Evolutionary conservation across 176 grass and related monocot genomes (phyloP).

Genomic region (Carex cristatella): DNA sequence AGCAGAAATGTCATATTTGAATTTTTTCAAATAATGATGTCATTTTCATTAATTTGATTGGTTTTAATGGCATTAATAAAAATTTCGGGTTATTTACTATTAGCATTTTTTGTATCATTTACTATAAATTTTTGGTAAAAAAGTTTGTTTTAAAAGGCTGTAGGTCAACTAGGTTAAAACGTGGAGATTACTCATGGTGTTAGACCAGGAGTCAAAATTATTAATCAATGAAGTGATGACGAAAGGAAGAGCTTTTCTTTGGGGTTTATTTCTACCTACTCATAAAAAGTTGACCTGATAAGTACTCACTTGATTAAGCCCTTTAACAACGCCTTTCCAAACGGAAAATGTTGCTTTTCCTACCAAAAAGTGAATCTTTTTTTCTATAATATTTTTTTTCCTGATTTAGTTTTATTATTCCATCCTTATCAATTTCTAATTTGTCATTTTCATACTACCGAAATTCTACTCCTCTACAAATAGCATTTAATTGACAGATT

Average conservation of each 20-base stretch:
- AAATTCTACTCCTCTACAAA: neutral
- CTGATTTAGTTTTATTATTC: neutral
- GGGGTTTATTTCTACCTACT: constrained; percentile 4
- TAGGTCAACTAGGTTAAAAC: neutral
- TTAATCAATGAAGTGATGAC: neutral
- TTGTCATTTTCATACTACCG: neutral
- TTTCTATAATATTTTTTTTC: neutral
- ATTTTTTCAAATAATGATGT: no score
- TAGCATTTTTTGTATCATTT: no score
- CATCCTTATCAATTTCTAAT: neutral
- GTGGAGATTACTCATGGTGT: neutral
- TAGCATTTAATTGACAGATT: no score
- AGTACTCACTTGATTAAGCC: neutral
- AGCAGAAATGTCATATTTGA: no score
- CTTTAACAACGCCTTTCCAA: constrained; percentile 13
- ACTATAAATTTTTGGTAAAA: no score
- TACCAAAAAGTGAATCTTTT: constrained; percentile 5
- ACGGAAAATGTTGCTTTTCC: constrained; percentile 2
- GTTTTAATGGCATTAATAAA: no score
- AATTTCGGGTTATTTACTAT: no score
- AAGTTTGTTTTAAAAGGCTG: no score
- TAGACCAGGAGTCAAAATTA: neutral
- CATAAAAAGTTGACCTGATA: constrained; percentile 7
- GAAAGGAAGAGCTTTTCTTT: neutral
- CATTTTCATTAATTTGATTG: no score